These are phyloP conservation scores for Diversispora epigaea DNA, from an alignment of 192 early-diverging fungal species.

Conservation along the genomic window DNA sequence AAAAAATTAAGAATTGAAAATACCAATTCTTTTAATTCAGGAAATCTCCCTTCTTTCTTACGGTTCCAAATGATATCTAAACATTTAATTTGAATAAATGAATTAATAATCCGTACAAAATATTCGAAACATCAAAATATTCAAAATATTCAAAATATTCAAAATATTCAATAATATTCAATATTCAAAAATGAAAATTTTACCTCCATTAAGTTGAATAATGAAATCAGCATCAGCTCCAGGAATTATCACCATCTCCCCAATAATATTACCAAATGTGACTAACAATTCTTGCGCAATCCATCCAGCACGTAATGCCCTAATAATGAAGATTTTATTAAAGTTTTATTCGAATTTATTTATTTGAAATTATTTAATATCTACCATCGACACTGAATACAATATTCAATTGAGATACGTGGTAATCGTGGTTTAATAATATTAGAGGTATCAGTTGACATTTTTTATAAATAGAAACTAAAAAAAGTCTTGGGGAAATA, in stretches of 20 bases:
- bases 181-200: neutral
- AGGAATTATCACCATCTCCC: slow-evolving; percentile 69
- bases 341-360: neutral
- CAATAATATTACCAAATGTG: slow-evolving; percentile 62
- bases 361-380: neutral
- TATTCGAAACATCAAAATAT: slow-evolving; percentile 31
- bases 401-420: slow-evolving; percentile 48
- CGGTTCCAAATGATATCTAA: slow-evolving; percentile 63
- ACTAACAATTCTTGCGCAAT: slow-evolving; percentile 68
- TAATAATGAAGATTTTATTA: neutral
- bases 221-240: slow-evolving; percentile 51
- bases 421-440: slow-evolving; percentile 36
- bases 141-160: slow-evolving; percentile 4
- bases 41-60: slow-evolving; percentile 64
- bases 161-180: slow-evolving; percentile 36
- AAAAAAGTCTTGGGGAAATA: too few relatives aligned
- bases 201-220: slow-evolving; percentile 49
- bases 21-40: slow-evolving; percentile 72
- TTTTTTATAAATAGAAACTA: too few relatives aligned
- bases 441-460: too few relatives aligned
- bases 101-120: neutral
- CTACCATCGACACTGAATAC: slow-evolving; percentile 47
- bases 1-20: neutral
- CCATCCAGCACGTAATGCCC: slow-evolving; percentile 58
- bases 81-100: neutral